These are phyloP conservation scores for Chalara sp. DNA, from an alignment of 2,329 filamentous ascomycete genomes.

Conservation along the genomic window DNA sequence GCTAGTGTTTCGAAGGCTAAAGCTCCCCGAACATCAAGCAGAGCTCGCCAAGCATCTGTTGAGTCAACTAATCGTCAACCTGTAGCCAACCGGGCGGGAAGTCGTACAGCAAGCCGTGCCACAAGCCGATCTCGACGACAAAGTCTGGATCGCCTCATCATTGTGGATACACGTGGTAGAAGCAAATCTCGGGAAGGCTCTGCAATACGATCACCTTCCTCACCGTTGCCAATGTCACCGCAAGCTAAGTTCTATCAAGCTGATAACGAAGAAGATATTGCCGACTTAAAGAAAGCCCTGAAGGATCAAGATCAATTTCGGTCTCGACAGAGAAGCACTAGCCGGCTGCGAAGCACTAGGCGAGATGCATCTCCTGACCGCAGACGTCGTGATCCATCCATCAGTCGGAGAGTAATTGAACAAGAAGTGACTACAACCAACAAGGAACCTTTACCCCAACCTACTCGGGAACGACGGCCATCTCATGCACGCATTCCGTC, in stretches of 20 bases:
- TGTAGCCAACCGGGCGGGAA: constrained; percentile 21
- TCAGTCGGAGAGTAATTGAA: constrained; percentile 21
- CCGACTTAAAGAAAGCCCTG: constrained; percentile 47
- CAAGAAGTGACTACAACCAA: constrained; percentile 17
- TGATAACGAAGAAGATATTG: constrained; percentile 58
- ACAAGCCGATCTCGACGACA: constrained; percentile 26
- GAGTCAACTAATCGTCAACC: constrained; percentile 15
- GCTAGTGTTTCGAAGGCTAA: constrained; percentile 24
- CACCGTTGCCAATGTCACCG: constrained; percentile 68
- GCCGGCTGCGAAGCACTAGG: constrained; percentile 29
- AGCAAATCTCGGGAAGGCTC: constrained; percentile 54
- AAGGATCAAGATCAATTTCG: constrained; percentile 50
- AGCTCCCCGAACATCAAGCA: constrained; percentile 25
- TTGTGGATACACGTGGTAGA: constrained; percentile 49
- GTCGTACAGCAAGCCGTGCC: constrained; percentile 31
- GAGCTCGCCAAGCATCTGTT: constrained; percentile 21
- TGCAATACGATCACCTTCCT: constrained; percentile 66
- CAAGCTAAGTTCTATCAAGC: constrained; percentile 46
- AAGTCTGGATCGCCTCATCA: constrained; percentile 25
- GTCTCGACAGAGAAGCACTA: constrained; percentile 46
- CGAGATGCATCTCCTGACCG: constrained; percentile 24
- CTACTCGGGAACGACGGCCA: constrained; percentile 12
- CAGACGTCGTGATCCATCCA: constrained; percentile 25
- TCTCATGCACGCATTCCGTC: constrained; percentile 33
- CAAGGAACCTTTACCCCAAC: constrained; percentile 16